phyloP scores from a whole-genome alignment of 768 basidiomycete species.

The Plicaturopsis crispa region DNA sequence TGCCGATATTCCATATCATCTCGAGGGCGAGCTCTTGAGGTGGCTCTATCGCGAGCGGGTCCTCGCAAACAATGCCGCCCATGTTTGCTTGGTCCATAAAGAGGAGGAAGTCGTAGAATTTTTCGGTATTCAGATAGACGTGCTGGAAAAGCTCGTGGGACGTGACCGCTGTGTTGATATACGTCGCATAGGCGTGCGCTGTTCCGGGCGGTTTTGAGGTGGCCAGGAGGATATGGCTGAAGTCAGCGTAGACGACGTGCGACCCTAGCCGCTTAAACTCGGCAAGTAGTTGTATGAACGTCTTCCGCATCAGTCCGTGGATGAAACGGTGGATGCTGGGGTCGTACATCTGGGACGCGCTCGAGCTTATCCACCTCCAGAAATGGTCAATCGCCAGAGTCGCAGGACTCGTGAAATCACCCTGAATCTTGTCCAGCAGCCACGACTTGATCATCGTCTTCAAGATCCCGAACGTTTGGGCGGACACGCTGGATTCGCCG shows the following conservation, averaged over 20 bases:
- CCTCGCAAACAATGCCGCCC: slow-evolving; percentile 81
- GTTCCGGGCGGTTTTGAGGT: slow-evolving; percentile 95
- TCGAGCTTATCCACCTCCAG: slow-evolving; percentile 94
- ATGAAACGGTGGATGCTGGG: slow-evolving; percentile 89
- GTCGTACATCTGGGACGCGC: slow-evolving; percentile 82
- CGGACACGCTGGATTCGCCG: slow-evolving; percentile 84
- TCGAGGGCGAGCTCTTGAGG: slow-evolving; percentile 65
- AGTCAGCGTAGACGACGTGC: slow-evolving; percentile 89
- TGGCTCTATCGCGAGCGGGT: slow-evolving; percentile 62
- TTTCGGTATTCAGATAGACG: slow-evolving; percentile 75
- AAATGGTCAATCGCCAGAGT: slow-evolving; percentile 83
- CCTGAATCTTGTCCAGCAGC: slow-evolving; percentile 80
- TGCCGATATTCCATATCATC: slow-evolving; percentile 90
- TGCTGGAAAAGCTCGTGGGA: slow-evolving; percentile 95
- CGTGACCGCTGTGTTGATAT: slow-evolving; percentile 88
- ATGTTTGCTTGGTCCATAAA: slow-evolving; percentile 96
- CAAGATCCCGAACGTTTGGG: slow-evolving; percentile 78
- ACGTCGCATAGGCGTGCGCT: slow-evolving; percentile 92
- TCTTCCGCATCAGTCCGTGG: slow-evolving; percentile 95
- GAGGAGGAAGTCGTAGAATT: slow-evolving; percentile 89
- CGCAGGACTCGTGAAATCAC: slow-evolving; percentile 58
- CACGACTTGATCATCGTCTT: slow-evolving; percentile 86
- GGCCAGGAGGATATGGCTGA: slow-evolving; percentile 81
- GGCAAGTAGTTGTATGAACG: slow-evolving; percentile 92
- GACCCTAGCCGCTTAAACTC: slow-evolving; percentile 95